Evolutionary conservation across 2,329 filamentous ascomycete genomes (phyloP).

Genomic region (Phoma herbarum): DNA sequence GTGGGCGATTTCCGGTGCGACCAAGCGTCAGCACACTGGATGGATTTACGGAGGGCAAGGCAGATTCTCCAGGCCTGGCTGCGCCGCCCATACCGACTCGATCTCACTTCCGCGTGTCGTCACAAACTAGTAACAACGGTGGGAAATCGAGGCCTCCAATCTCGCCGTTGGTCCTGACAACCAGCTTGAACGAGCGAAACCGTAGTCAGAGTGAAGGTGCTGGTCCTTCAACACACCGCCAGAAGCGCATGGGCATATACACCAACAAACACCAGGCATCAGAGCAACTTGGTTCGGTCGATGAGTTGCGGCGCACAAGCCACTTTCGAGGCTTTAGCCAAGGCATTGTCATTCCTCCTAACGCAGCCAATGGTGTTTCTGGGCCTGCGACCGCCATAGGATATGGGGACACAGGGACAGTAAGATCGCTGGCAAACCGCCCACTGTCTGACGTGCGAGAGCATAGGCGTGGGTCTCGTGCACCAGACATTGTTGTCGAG

Average conservation of each 20-base stretch:
- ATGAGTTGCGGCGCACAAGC: constrained; percentile 61
- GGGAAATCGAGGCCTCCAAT: constrained; percentile 73
- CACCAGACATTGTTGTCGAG: constrained; percentile 62
- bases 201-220: constrained; percentile 70
- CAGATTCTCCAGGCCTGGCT: constrained; percentile 37
- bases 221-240: constrained; percentile 59
- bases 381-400: constrained; percentile 46
- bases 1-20: constrained; percentile 69
- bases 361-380: constrained; percentile 39
- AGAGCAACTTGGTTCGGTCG: constrained; percentile 60
- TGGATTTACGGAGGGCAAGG: constrained; percentile 56
- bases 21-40: constrained; percentile 75
- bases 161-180: constrained; percentile 75
- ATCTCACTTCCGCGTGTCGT: constrained; percentile 81
- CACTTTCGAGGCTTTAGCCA: constrained; percentile 67
- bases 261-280: constrained; percentile 61
- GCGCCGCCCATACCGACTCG: constrained; percentile 80
- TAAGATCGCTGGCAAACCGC: constrained; percentile 53
- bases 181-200: constrained; percentile 69
- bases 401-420: constrained; percentile 47
- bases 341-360: constrained; percentile 57
- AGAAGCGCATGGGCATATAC: constrained; percentile 69
- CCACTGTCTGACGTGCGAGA: constrained; percentile 67
- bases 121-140: constrained; percentile 67
- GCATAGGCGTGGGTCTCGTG: constrained; percentile 59